Evolutionary conservation across 1,284 basidiomycete genomes (phyloP), one percentile per base, ranked within the genome.

Genomic region (Rhodotorula sp.): DNA sequence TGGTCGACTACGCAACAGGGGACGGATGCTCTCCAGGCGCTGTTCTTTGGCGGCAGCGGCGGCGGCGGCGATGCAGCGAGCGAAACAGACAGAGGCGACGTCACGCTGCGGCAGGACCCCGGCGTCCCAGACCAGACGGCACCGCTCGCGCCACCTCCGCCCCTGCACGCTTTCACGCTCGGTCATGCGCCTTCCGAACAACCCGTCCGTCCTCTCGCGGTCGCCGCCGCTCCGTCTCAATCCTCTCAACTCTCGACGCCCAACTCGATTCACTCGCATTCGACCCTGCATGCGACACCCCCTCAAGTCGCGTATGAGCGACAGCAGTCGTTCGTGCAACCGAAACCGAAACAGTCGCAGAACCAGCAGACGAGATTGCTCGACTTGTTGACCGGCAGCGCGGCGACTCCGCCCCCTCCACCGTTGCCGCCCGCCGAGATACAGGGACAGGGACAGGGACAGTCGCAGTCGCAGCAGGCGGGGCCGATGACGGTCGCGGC

Each of bases 21-120:
- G 21, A 75, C 64, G 0, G 64, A 70, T 21, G 75, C 75, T 21
- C 59, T 77, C 12, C 64, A 72, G 16, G 75, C 75, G 3, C 54
- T 77, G 47, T 77, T 77, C 70, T 77, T 77, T 38, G 75, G 75
- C 49, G 65, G 62, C 5, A 62, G 67, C 8, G 50, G 21, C n/a
- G 50, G n/a, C 52, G n/a, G n/a, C 21, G 52, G 52, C 21, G n/a
- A 34, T 34, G 34, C 14, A 23, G 19, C 23, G 2, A 5, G 3
- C 52, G 52, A 15, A n/a, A 15, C 54, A 3, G 26, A 26, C 18
- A 16, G 7, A 5, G 23, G 14, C 23, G 54, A 26, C 54, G 28
- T 28, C 14, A 28, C 54, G 2, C 50, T 65, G 2, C 56, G 38
- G 38, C 38, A 43, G 12, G 26, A 26, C 28, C 54, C 54, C 18